A percentile compares a stretch with the other conserved stretches of the same genome.
These are phyloP conservation scores for Arbutus unedo DNA, from an alignment of 148 eudicot species.

Conservation along the genomic window DNA sequence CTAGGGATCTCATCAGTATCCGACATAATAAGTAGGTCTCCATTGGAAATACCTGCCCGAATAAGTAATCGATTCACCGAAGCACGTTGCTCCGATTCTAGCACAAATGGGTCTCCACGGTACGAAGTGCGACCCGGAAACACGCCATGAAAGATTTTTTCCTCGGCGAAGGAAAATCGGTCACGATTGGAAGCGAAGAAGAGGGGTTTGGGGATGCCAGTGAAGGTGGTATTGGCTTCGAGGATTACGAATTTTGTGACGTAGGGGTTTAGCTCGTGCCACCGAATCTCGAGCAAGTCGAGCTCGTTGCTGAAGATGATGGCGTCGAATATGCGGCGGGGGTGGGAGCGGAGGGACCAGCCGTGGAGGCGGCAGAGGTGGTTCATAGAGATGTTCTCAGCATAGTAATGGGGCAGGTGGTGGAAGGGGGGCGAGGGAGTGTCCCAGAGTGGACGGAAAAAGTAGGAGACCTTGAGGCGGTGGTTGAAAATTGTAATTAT, in stretches of 20 bases:
- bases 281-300: slow-evolving; percentile 77
- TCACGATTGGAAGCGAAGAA: slow-evolving; percentile 47
- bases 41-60: slow-evolving; percentile 54
- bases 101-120: slow-evolving; percentile 49
- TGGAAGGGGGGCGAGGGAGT: slow-evolving; percentile 59
- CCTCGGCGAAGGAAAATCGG: slow-evolving; percentile 62
- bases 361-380: slow-evolving; percentile 75
- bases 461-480: slow-evolving; percentile 61
- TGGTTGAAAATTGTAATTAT: slow-evolving; percentile 40
- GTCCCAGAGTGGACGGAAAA: slow-evolving; percentile 90
- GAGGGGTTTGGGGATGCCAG: slow-evolving; percentile 77
- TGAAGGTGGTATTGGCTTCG: slow-evolving; percentile 84
- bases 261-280: slow-evolving; percentile 74
- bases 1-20: slow-evolving; percentile 92
- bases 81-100: slow-evolving; percentile 58
- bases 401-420: slow-evolving; percentile 72
- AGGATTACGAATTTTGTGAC: slow-evolving; percentile 73
- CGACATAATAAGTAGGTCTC: slow-evolving; percentile 73
- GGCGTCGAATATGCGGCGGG: slow-evolving; percentile 74
- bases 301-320: slow-evolving; percentile 83
- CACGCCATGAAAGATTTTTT: slow-evolving; percentile 48
- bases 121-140: slow-evolving; percentile 42
- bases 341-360: slow-evolving; percentile 67
- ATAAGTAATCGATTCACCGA: slow-evolving; percentile 60
- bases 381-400: slow-evolving; percentile 76